phyloP scores from a whole-genome alignment of 371 early-diverging fungal genomes.

The Mucor racemosus region DNA sequence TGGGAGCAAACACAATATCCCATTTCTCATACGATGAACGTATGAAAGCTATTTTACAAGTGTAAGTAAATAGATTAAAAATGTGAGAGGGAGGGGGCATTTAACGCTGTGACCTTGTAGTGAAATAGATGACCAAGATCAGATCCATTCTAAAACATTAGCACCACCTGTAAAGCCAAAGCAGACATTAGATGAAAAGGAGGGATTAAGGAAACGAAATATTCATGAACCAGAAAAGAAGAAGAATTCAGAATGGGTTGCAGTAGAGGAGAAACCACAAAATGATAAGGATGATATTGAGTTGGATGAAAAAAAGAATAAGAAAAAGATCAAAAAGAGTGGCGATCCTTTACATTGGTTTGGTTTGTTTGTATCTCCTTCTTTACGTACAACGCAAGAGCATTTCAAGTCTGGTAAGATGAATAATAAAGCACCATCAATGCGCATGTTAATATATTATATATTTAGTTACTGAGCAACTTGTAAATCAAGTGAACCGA shows the following conservation, averaged over 20 bases:
- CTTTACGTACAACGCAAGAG: conserved; percentile 56
- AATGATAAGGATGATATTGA: conserved; percentile 23
- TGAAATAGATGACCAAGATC: conserved; percentile 16
- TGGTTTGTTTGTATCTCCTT: conserved; percentile 66
- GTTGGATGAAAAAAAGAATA: conserved; percentile 29
- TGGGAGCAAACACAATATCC: conserved; percentile 53
- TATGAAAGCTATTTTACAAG: conserved; percentile 52
- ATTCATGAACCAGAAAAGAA: conserved; percentile 19
- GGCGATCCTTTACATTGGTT: conserved; percentile 69
- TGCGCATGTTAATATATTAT: not conserved
- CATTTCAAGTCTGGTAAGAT: conserved; percentile 50
- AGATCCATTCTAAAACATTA: not conserved
- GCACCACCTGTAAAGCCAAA: conserved; percentile 1
- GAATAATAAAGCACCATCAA: too few relatives aligned
- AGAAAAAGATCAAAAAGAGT: conserved; percentile 25
- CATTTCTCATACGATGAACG: conserved; percentile 57
- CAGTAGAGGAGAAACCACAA: conserved; percentile 1
- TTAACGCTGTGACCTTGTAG: conserved; percentile 2
- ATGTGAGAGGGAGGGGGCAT: not conserved
- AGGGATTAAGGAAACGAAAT: conserved; percentile 20
- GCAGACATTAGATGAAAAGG: conserved; percentile 11
- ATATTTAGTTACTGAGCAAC: conserved; percentile 10
- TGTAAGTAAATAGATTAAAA: conserved; percentile 30
- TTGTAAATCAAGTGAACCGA: conserved; percentile 47
- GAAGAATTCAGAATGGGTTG: conserved; percentile 18